Percentiles rank a stretch among this genome's conserved stretches.
phyloP scores from a whole-genome alignment of 2,329 filamentous ascomycete genomes.

The Passalora sequoiae region DNA sequence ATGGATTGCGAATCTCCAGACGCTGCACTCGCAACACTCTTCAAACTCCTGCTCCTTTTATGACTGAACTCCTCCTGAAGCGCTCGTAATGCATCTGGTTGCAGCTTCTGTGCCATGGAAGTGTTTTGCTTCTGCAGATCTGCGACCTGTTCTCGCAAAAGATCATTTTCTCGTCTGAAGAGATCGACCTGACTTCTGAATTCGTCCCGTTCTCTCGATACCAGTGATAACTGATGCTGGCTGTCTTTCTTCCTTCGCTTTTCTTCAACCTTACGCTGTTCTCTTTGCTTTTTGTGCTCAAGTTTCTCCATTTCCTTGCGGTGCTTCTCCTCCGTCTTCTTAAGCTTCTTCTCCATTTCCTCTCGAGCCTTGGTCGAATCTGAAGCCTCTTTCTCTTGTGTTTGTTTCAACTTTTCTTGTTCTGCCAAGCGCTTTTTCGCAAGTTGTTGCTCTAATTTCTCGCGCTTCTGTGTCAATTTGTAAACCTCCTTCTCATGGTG shows the following conservation, averaged over 20 bases:
- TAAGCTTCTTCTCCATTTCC: constrained; percentile 59
- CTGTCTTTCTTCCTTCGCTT: constrained; percentile 44
- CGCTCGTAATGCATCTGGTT: constrained; percentile 26
- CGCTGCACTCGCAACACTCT: constrained; percentile 11
- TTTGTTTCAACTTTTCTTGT: constrained; percentile 40
- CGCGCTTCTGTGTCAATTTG: constrained; percentile 57
- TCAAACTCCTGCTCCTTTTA: constrained; percentile 13
- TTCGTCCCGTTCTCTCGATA: constrained; percentile 48
- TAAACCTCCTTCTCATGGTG: constrained; percentile 58
- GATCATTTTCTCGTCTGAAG: constrained; percentile 46
- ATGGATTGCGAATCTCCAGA: no score
- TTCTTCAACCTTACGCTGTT: constrained; percentile 42
- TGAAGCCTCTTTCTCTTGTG: constrained; percentile 35
- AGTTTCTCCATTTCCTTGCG: constrained; percentile 58
- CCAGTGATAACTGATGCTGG: constrained; percentile 42
- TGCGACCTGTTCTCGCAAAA: constrained; percentile 49
- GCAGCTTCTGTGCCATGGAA: constrained; percentile 41
- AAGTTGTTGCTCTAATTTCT: constrained; percentile 59
- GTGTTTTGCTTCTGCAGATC: constrained; percentile 57
- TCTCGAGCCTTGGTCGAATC: constrained; percentile 58
- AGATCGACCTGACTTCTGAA: constrained; percentile 42
- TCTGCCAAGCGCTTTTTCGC: constrained; percentile 53
- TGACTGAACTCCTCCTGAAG: constrained; percentile 16
- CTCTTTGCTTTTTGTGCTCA: constrained; percentile 33
- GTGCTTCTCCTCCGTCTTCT: constrained; percentile 60